Conservation (phyloP, 306 rosid genomes). For the Inga leiocalycina region DNA sequence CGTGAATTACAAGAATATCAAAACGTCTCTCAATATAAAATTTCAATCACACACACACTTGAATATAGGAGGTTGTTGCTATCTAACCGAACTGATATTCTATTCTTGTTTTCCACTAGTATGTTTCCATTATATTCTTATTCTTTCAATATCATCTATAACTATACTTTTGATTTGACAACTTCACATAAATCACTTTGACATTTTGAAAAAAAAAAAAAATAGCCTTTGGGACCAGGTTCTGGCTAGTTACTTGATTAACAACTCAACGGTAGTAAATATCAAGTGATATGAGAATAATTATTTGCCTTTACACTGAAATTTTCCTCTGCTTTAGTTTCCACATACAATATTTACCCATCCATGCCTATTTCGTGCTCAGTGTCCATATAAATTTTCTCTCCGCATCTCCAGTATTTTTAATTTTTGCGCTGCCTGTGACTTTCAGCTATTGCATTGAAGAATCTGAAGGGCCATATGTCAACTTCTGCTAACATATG, state of each 20-base stretch:
- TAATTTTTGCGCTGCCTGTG: not conserved
- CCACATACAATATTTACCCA: not conserved
- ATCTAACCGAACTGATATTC: not conserved
- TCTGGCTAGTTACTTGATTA: not conserved
- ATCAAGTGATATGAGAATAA: not conserved
- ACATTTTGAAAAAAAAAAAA: too few species aligned
- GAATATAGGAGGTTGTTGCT: not conserved
- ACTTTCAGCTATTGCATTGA: constrained; percentile 30
- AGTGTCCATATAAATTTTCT: not conserved
- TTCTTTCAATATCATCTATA: not conserved
- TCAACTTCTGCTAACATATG: not conserved
- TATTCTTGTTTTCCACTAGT: not conserved
- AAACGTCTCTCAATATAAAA: not conserved
- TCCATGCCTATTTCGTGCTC: not conserved
- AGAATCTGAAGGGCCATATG: not conserved
- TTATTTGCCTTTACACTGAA: not conserved
- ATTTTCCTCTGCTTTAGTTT: not conserved
- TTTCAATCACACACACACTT: not conserved
- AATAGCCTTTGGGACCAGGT: not conserved
- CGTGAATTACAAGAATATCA: not conserved
- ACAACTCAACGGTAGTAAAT: not conserved
- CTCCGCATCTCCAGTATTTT: not conserved
- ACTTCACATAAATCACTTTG: not conserved
- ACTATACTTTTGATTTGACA: not conserved
- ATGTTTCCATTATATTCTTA: not conserved